These are phyloP conservation scores for Xylaria sp. DNA, from an alignment of 2,329 filamentous ascomycete genomes.

Conservation along the genomic window DNA sequence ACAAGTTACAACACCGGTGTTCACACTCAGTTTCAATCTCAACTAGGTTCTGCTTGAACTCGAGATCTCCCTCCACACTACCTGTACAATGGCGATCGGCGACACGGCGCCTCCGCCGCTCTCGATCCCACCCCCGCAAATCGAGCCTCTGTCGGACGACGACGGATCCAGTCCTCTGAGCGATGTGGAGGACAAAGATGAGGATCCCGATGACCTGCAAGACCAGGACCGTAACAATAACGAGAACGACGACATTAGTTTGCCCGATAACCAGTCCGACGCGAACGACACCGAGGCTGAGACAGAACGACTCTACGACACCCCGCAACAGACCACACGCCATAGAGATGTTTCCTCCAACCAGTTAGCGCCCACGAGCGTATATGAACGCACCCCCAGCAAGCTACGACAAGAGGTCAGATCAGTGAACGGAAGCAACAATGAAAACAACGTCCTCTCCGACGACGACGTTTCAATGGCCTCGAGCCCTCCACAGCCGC, in stretches of 20 bases:
- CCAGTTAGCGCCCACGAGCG: conserved; percentile 48
- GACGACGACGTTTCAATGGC: conserved; percentile 31
- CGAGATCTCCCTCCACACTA: background rate
- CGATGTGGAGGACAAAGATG: conserved; percentile 78
- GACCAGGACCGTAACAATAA: conserved; percentile 32
- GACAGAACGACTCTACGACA: conserved; percentile 86
- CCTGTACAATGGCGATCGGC: conserved; percentile 45
- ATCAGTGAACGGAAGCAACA: conserved; percentile 29
- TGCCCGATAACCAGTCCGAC: conserved; percentile 54
- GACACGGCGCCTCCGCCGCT: conserved; percentile 45
- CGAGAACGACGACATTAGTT: conserved; percentile 30
- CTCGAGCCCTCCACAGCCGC: conserved; percentile 31
- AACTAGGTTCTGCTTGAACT: background rate
- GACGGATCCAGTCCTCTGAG: conserved; percentile 87
- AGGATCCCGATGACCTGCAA: conserved; percentile 60
- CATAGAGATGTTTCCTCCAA: conserved; percentile 57
- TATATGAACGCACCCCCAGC: conserved; percentile 66
- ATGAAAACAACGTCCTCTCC: conserved; percentile 36
- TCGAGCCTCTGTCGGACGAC: conserved; percentile 46
- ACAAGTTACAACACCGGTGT: background rate
- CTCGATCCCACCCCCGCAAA: conserved; percentile 44
- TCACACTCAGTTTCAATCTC: background rate
- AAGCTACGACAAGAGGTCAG: conserved; percentile 54
- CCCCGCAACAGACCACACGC: conserved; percentile 60
- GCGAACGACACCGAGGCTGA: conserved; percentile 77